These are phyloP conservation scores for Hirschfeldia incana DNA, from an alignment of 345 rosid genomes.

Conservation along the genomic window DNA sequence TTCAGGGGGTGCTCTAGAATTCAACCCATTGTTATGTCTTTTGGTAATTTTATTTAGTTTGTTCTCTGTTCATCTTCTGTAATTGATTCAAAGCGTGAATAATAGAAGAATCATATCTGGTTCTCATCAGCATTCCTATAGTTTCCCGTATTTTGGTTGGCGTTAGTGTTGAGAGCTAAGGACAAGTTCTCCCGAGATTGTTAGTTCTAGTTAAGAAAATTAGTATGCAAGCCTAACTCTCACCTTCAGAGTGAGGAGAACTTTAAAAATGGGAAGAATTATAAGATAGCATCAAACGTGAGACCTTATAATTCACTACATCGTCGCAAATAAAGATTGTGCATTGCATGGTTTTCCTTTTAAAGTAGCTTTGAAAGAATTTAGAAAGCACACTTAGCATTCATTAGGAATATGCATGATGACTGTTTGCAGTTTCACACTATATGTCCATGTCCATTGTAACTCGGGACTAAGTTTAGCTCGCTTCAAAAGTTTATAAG, in stretches of 20 bases:
- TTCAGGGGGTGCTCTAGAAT: neutral
- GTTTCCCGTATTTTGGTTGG: neutral
- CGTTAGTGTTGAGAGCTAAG: neutral
- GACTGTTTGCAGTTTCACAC: conserved; percentile 2
- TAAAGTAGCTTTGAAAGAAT: conserved; percentile 6
- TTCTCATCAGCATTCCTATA: neutral
- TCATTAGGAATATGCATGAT: neutral
- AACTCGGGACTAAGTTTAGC: conserved; percentile 3
- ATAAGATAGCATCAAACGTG: neutral
- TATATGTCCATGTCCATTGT: neutral
- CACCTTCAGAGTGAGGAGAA: conserved; percentile 8
- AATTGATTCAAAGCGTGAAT: neutral
- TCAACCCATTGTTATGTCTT: neutral
- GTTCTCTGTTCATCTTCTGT: neutral
- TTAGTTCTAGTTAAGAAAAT: neutral
- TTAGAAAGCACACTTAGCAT: neutral
- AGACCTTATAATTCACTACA: conserved; percentile 6
- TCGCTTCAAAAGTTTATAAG: conserved; percentile 7
- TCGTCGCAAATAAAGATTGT: neutral
- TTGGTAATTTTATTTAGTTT: neutral
- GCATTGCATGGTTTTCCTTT: conserved; percentile 5
- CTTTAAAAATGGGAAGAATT: neutral
- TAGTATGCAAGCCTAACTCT: neutral
- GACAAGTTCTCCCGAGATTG: neutral
- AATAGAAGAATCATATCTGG: neutral